A percentile compares a stretch with the other conserved stretches of the same genome.
Evolutionary conservation across 768 basidiomycete species (phyloP).

Genomic region (Serendipita sp.): DNA sequence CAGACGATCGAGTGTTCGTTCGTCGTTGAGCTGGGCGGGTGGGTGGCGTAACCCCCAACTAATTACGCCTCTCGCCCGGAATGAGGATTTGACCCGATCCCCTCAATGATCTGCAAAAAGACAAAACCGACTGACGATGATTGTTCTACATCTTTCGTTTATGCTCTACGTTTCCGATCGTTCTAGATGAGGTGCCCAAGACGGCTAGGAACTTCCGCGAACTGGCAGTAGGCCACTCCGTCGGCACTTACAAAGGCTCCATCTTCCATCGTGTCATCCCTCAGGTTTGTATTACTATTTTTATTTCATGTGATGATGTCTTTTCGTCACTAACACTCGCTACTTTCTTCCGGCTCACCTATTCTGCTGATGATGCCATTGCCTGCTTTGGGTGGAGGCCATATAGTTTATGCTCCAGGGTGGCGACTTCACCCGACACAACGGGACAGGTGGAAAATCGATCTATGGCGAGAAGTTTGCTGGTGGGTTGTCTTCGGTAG

Average conservation of each 20-base stretch:
- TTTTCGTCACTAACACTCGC: too few species aligned
- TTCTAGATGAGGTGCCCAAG: conserved; percentile 55
- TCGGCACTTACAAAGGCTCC: conserved; percentile 50
- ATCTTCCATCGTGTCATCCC: conserved; percentile 47
- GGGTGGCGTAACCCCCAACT: neutral
- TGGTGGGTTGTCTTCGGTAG: conserved; percentile 8
- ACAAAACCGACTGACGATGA: neutral
- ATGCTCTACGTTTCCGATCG: too few species aligned
- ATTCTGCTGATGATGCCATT: too few species aligned
- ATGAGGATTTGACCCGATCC: neutral
- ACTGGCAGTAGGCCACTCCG: conserved; percentile 32
- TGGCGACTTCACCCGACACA: conserved; percentile 23
- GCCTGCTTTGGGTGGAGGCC: too few species aligned
- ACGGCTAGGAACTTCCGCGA: conserved; percentile 73
- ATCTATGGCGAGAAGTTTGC: conserved; percentile 22
- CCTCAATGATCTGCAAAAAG: conserved; percentile 9
- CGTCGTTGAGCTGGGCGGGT: neutral
- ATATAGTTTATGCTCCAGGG: conserved; percentile 22
- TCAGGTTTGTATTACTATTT: conserved; percentile 25
- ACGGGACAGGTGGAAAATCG: conserved; percentile 23
- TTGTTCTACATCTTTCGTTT: too few species aligned
- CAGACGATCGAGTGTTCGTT: neutral
- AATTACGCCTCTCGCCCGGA: neutral
- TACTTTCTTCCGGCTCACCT: too few species aligned
- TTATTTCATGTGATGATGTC: neutral